Conservation (phyloP, 1,284 basidiomycete species). For the Schizophyllum amplum region DNA sequence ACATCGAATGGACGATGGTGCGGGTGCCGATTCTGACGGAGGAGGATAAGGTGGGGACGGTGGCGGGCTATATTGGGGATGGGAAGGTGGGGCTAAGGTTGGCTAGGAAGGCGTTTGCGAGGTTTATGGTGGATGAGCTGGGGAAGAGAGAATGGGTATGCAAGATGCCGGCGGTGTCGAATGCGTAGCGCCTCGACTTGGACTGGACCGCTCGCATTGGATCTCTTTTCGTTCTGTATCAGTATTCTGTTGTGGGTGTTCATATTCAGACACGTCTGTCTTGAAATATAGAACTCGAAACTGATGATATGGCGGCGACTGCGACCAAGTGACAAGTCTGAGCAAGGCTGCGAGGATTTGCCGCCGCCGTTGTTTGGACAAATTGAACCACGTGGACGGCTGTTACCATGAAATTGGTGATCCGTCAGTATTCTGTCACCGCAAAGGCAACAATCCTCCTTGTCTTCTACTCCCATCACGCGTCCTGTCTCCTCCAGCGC, state of each 20-base stretch:
- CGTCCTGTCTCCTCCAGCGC: background rate
- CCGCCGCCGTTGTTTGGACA: too few relatives aligned
- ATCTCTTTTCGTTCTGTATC: too few relatives aligned
- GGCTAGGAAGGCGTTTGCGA: slow-evolving; percentile 47
- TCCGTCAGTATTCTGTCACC: background rate
- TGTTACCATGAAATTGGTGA: background rate
- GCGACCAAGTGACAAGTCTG: too few relatives aligned
- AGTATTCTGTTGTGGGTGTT: too few relatives aligned
- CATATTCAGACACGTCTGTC: too few relatives aligned
- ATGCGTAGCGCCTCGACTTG: too few relatives aligned
- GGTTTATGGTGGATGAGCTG: slow-evolving; percentile 51
- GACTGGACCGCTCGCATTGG: too few relatives aligned
- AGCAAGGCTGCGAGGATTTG: too few relatives aligned
- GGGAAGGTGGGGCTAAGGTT: slow-evolving; percentile 23
- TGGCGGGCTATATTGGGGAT: slow-evolving; percentile 61
- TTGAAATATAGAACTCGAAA: too few relatives aligned
- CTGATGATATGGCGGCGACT: too few relatives aligned
- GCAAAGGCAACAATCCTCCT: background rate
- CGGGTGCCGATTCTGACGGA: slow-evolving; percentile 54
- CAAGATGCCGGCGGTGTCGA: slow-evolving; percentile 21
- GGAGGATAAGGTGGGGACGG: slow-evolving; percentile 31
- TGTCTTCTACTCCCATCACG: background rate
- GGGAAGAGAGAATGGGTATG: slow-evolving; percentile 41
- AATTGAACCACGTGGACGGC: background rate
- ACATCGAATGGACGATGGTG: slow-evolving; percentile 50